Conservation (phyloP, 257 asterid genomes). For the Solanum chiquidenum region DNA sequence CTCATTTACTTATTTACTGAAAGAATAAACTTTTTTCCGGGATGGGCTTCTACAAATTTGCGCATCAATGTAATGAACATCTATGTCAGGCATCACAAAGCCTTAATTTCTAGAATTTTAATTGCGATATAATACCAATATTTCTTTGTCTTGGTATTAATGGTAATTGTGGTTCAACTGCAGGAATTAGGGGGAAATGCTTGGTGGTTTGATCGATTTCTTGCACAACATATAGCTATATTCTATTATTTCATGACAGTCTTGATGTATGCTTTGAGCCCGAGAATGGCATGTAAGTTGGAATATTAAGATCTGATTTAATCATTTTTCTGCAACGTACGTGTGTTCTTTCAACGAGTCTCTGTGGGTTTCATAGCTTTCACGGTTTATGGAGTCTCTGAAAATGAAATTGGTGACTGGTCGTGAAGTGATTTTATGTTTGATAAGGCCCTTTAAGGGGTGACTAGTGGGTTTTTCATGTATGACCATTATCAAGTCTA, state of each 20-base stretch:
- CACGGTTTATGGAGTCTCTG: background rate
- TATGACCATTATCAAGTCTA: background rate
- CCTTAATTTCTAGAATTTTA: background rate
- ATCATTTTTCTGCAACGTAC: background rate
- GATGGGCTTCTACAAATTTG: background rate
- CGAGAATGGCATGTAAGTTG: conserved; percentile 98
- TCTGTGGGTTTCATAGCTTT: background rate
- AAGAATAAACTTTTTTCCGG: background rate
- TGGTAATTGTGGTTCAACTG: conserved; percentile 8
- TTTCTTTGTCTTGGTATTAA: conserved; percentile 5
- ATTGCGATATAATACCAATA: background rate
- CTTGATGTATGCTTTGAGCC: conserved; percentile 83
- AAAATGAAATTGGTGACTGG: background rate
- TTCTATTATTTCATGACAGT: conserved; percentile 83
- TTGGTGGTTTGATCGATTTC: conserved; percentile 96
- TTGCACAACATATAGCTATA: conserved; percentile 77
- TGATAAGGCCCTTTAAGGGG: background rate
- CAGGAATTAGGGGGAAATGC: conserved; percentile 99
- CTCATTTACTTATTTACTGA: background rate
- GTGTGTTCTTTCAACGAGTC: background rate
- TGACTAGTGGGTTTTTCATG: background rate
- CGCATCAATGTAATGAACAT: background rate
- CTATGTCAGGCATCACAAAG: background rate
- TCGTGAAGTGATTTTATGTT: background rate
- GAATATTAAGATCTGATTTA: background rate